Percentiles rank a stretch among this genome's conserved stretches.
phyloP scores from a whole-genome alignment of 352 stramenopile species.

The Aphanomyces invadans region DNA sequence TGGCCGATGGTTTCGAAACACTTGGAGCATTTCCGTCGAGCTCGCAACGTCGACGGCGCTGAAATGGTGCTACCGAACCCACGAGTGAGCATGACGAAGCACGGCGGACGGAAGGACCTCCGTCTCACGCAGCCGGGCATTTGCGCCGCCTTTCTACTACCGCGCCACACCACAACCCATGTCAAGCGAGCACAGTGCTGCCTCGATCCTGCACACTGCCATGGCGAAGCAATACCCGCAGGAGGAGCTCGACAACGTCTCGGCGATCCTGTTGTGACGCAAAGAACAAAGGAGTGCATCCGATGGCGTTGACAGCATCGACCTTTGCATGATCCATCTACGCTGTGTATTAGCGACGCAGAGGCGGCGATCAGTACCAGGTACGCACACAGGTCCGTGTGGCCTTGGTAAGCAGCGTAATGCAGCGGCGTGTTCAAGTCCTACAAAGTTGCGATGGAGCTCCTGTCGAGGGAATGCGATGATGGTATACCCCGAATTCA shows the following conservation, averaged over 20 bases:
- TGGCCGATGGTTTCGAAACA: conserved; percentile 34
- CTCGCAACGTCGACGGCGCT: conserved; percentile 57
- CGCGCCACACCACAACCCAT: too few relatives aligned
- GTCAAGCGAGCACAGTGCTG: too few relatives aligned
- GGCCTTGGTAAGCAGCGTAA: conserved; percentile 65
- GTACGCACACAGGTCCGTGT: conserved; percentile 32
- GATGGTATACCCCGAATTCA: conserved; percentile 56
- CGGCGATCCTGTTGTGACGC: conserved; percentile 48
- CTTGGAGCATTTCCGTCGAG: conserved; percentile 33
- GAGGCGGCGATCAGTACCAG: conserved; percentile 32
- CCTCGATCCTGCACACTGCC: too few relatives aligned
- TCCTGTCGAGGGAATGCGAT: too few relatives aligned
- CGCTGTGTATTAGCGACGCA: background rate
- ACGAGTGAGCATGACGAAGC: background rate
- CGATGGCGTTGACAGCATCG: conserved; percentile 43
- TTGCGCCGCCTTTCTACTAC: conserved; percentile 37
- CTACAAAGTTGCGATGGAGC: too few relatives aligned
- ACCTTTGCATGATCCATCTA: conserved; percentile 41
- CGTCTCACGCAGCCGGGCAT: conserved; percentile 40
- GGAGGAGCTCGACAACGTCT: conserved; percentile 37
- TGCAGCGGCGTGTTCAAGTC: conserved; percentile 57
- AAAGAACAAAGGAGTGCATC: conserved; percentile 67
- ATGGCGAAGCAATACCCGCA: conserved; percentile 37
- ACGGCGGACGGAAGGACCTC: conserved; percentile 29
- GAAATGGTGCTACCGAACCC: conserved; percentile 38